phyloP scores from a whole-genome alignment of 768 basidiomycete species.

The Tylopilus rubrobrunneus region DNA sequence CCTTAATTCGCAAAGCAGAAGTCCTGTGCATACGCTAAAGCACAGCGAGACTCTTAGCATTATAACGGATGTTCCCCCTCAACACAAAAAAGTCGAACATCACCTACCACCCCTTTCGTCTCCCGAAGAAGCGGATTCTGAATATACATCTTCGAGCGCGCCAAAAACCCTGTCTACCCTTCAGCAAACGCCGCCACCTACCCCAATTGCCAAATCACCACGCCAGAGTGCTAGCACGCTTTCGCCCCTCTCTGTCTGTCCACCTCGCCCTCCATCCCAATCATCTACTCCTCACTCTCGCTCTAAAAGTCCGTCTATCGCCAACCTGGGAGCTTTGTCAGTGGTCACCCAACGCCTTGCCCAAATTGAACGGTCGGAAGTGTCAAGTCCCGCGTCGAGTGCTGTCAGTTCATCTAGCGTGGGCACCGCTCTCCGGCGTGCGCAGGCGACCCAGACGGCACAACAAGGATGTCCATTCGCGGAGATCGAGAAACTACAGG shows the following conservation, averaged over 20 bases:
- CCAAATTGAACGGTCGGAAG: constrained; percentile 44
- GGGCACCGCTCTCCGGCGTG: constrained; percentile 22
- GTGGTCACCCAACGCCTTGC: constrained; percentile 66
- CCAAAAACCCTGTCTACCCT: constrained; percentile 5
- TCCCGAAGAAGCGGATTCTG: constrained; percentile 19
- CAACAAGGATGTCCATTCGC: constrained; percentile 17
- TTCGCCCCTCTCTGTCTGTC: constrained; percentile 21
- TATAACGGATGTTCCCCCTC: constrained; percentile 12
- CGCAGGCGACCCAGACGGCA: constrained; percentile 15
- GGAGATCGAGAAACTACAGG: constrained; percentile 23
- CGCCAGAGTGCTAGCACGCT: neutral
- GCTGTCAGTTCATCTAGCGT: constrained; percentile 20
- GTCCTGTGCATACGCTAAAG: neutral
- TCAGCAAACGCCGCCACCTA: constrained; percentile 17
- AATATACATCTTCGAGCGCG: constrained; percentile 27
- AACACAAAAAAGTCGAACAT: neutral
- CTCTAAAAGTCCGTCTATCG: constrained; percentile 54
- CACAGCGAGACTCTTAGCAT: constrained; percentile 8
- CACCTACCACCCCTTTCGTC: constrained; percentile 7
- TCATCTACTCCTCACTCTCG: constrained; percentile 25
- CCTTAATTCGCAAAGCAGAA: constrained; percentile 37
- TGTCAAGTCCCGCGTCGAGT: constrained; percentile 17
- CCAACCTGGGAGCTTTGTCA: constrained; percentile 56
- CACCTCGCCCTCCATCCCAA: constrained; percentile 25
- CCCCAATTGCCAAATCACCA: constrained; percentile 28